Evolutionary conservation across 208 protist genomes (phyloP).

Genomic region (Trypanosoma mega): DNA sequence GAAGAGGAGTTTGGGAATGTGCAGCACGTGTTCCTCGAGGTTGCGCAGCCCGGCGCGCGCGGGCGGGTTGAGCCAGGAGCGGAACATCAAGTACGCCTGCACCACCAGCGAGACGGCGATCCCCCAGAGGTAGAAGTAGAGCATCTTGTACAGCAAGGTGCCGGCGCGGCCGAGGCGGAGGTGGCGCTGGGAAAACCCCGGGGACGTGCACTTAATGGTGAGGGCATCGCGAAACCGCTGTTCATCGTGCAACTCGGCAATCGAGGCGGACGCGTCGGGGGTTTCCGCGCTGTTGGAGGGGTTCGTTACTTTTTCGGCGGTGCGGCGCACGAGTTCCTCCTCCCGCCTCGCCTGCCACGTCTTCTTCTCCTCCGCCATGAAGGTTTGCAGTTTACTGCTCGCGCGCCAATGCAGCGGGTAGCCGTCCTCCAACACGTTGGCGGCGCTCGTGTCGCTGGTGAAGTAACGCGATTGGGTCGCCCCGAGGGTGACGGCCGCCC

Average conservation of each 20-base stretch:
- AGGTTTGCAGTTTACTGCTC: constrained; percentile 65
- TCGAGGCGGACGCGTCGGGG: constrained; percentile 15
- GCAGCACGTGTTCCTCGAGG: constrained; percentile 78
- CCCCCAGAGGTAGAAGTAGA: constrained; percentile 87
- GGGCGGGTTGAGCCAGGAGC: constrained; percentile 81
- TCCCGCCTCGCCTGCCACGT: constrained; percentile 43
- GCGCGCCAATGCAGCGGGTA: constrained; percentile 87
- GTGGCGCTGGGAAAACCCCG: constrained; percentile 67
- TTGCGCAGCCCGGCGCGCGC: constrained; percentile 75
- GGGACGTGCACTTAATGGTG: constrained; percentile 81
- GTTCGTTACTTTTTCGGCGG: constrained; percentile 25
- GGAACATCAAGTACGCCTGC: constrained; percentile 83
- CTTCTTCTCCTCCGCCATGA: constrained; percentile 54
- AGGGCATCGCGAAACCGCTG: constrained; percentile 78
- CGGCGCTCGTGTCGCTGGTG: constrained; percentile 56
- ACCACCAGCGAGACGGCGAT: constrained; percentile 70
- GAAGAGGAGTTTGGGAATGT: constrained; percentile 82
- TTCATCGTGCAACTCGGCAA: constrained; percentile 48
- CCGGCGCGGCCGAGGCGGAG: constrained; percentile 55
- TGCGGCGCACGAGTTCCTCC: constrained; percentile 22
- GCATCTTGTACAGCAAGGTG: constrained; percentile 70
- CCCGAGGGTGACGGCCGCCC: constrained; percentile 79
- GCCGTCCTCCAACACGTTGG: constrained; percentile 88
- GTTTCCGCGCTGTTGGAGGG: constrained; percentile 1
- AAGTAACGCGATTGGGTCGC: constrained; percentile 46